Percentiles rank a stretch among this genome's conserved stretches.
phyloP scores from a whole-genome alignment of 768 basidiomycete species.

The Boletus pseudopeckii region DNA sequence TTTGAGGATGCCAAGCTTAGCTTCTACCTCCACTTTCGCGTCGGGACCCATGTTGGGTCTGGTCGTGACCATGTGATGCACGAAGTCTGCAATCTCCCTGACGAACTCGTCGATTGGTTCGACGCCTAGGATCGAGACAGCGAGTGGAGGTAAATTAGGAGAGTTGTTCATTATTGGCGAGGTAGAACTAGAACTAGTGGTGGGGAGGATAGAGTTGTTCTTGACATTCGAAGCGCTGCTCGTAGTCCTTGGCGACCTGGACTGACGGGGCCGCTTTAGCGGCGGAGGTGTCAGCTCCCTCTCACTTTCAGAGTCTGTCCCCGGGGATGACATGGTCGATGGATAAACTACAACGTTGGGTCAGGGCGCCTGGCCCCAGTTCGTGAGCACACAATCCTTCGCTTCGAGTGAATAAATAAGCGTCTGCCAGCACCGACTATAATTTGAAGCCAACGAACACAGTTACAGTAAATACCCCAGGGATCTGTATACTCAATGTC shows the following conservation, averaged over 20 bases:
- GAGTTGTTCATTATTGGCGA: conserved; percentile 26
- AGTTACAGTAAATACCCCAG: neutral
- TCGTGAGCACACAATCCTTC: neutral
- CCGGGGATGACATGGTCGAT: conserved; percentile 26
- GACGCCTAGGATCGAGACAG: conserved; percentile 79
- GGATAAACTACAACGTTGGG: conserved; percentile 1
- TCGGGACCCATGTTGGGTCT: conserved; percentile 51
- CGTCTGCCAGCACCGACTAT: neutral
- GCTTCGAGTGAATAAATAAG: neutral
- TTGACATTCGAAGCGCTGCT: conserved; percentile 26
- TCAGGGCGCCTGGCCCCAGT: neutral
- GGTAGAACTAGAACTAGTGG: conserved; percentile 9
- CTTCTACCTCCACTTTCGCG: conserved; percentile 76
- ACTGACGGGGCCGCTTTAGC: conserved; percentile 37
- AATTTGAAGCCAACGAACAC: neutral
- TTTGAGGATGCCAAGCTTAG: conserved; percentile 77
- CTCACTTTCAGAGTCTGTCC: conserved; percentile 30
- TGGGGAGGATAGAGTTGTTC: conserved; percentile 8
- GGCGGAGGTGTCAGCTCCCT: conserved; percentile 29
- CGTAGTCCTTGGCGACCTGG: conserved; percentile 26
- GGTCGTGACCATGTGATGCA: conserved; percentile 65
- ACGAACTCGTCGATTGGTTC: conserved; percentile 94
- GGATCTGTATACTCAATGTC: conserved; percentile 32
- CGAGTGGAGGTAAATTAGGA: conserved; percentile 54
- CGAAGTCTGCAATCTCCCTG: conserved; percentile 85